phyloP scores from a whole-genome alignment of 2,329 filamentous ascomycete genomes.

The Fusarium paranaense region DNA sequence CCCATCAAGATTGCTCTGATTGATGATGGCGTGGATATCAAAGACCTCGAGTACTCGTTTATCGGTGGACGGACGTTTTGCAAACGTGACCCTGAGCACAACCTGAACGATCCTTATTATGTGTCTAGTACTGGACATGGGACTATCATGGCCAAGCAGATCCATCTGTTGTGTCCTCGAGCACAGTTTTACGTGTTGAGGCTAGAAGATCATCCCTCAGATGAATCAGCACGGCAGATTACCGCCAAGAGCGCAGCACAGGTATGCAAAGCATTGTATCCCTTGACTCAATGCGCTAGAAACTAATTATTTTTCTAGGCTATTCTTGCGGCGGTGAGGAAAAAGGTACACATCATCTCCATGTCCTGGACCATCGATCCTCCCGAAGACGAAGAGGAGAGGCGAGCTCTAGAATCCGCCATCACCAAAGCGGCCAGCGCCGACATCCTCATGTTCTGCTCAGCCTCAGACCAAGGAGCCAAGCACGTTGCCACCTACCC shows the following conservation, averaged over 20 bases:
- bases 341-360: conserved; percentile 51
- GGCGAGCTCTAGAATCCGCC: conserved; percentile 38
- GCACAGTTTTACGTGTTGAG: conserved; percentile 32
- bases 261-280: not conserved
- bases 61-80: conserved; percentile 45
- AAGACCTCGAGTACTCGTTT: conserved; percentile 42
- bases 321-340: conserved; percentile 44
- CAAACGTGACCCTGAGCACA: not conserved
- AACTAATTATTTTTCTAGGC: conserved; percentile 35
- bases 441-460: conserved; percentile 54
- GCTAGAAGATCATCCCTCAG: not conserved
- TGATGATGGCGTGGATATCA: conserved; percentile 53
- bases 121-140: conserved; percentile 43
- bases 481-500: not conserved
- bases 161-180: conserved; percentile 39
- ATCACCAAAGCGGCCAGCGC: conserved; percentile 41
- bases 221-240: not conserved
- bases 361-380: conserved; percentile 53
- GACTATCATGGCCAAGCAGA: conserved; percentile 45
- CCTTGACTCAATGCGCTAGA: not conserved
- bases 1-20: conserved; percentile 51
- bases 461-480: conserved; percentile 46
- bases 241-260: conserved; percentile 6
- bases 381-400: not conserved
- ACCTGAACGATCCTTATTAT: conserved; percentile 36